phyloP scores from a whole-genome alignment of 163 green algal species.

The Scenedesmus sp. region DNA sequence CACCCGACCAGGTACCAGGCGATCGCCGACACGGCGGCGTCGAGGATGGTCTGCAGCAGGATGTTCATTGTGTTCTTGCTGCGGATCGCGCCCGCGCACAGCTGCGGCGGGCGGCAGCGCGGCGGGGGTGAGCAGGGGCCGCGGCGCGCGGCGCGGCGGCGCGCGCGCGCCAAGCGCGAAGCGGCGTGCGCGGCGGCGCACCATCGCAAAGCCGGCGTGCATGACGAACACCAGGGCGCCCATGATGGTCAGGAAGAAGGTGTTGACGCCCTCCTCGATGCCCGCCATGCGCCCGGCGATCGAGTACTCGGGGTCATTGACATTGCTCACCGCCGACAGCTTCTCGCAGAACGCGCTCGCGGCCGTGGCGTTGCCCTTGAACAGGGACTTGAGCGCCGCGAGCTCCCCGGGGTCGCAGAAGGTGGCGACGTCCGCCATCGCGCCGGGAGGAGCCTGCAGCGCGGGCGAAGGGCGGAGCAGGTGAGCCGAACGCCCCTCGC shows the following conservation, averaged over 20 bases:
- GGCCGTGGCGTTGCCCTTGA: slow-evolving; percentile 31
- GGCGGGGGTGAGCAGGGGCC: background rate
- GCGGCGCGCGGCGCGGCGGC: background rate
- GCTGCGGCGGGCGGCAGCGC: slow-evolving; percentile 43
- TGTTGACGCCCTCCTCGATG: slow-evolving; percentile 61
- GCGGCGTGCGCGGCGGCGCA: slow-evolving; percentile 11
- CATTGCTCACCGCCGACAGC: background rate
- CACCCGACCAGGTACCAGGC: slow-evolving; percentile 74
- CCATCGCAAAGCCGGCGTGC: slow-evolving; percentile 70
- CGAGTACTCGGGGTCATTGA: background rate
- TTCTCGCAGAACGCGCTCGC: slow-evolving; percentile 37
- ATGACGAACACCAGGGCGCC: slow-evolving; percentile 79
- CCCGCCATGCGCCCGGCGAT: slow-evolving; percentile 10
- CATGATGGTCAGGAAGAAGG: slow-evolving; percentile 60
- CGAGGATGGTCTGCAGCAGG: slow-evolving; percentile 86
- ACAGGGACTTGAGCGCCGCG: background rate
- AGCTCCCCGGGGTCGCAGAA: slow-evolving; percentile 10
- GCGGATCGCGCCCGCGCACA: slow-evolving; percentile 84
- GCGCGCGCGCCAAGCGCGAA: background rate
- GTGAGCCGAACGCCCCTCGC: background rate
- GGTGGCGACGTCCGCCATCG: background rate
- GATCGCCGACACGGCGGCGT: slow-evolving; percentile 73
- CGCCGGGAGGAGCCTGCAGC: background rate
- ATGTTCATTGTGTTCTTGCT: slow-evolving; percentile 93
- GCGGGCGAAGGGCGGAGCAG: too few species aligned